Conservation (phyloP, 768 basidiomycete genomes). For the Suillus tomentosus region DNA sequence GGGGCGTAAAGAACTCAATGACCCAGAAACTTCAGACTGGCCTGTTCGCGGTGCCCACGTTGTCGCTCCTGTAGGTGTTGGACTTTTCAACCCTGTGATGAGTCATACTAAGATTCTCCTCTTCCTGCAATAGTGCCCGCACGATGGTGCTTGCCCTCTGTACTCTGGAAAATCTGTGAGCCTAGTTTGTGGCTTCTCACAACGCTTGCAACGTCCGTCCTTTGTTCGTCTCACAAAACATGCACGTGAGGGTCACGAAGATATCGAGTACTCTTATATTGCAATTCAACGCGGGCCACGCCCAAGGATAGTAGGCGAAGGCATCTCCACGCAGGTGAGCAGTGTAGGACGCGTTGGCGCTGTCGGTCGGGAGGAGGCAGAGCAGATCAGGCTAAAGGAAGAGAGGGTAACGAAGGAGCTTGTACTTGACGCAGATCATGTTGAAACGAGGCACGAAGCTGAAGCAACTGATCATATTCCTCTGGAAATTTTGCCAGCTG, state of each 20-base stretch:
- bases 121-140: conserved; percentile 69
- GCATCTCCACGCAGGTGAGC: conserved; percentile 9
- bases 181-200: conserved; percentile 80
- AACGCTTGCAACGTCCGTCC: conserved; percentile 82
- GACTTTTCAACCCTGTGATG: background rate
- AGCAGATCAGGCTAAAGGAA: conserved; percentile 23
- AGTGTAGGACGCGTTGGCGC: conserved; percentile 31
- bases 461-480: conserved; percentile 11
- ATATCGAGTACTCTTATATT: conserved; percentile 87
- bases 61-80: conserved; percentile 78
- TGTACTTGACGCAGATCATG: conserved; percentile 23
- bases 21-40: conserved; percentile 39
- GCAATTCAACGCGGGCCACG: conserved; percentile 80
- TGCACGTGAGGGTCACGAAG: conserved; percentile 80
- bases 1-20: conserved; percentile 60
- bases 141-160: conserved; percentile 84
- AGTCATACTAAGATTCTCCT: conserved; percentile 11
- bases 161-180: conserved; percentile 52
- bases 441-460: background rate
- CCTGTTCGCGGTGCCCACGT: conserved; percentile 68
- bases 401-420: conserved; percentile 27
- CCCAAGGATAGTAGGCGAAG: conserved; percentile 38
- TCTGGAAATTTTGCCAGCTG: conserved; percentile 13
- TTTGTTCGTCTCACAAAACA: conserved; percentile 91
- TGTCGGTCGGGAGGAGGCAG: conserved; percentile 32